These are phyloP conservation scores for Solanum chiquidenum DNA, from an alignment of 257 asterid species.

Conservation along the genomic window DNA sequence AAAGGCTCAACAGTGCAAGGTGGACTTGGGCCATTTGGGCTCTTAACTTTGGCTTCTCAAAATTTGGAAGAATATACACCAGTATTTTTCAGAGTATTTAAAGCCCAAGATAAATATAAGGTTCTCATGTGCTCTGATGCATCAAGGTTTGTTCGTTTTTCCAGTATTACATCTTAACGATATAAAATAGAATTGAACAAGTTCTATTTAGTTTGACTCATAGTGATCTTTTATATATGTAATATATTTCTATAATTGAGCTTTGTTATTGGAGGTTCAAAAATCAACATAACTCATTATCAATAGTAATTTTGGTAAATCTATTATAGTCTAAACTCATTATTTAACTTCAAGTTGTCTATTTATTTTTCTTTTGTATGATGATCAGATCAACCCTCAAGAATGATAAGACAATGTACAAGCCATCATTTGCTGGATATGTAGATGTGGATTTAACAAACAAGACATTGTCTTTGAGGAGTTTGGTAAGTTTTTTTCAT, in stretches of 20 bases:
- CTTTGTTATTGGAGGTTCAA: neutral
- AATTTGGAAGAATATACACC: conserved; percentile 31
- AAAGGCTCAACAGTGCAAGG: conserved; percentile 29
- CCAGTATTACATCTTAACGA: neutral
- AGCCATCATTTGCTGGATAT: conserved; percentile 31
- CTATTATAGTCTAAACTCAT: neutral
- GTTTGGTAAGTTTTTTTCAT: conserved; percentile 10
- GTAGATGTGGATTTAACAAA: conserved; percentile 14
- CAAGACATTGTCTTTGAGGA: conserved; percentile 23
- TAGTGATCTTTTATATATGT: neutral
- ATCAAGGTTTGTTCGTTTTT: neutral
- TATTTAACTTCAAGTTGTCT: neutral
- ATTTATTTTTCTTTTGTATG: neutral
- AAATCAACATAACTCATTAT: neutral
- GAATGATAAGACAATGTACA: conserved; percentile 9
- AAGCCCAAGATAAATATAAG: neutral
- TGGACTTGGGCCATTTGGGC: conserved; percentile 47
- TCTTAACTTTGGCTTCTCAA: conserved; percentile 31
- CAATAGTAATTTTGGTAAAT: neutral
- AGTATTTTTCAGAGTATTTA: conserved; percentile 27
- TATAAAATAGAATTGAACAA: neutral
- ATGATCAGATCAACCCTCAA: conserved; percentile 15
- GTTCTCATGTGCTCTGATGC: conserved; percentile 37
- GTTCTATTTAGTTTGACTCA: neutral
- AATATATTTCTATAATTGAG: neutral